Evolutionary conservation across 1,284 basidiomycete species (phyloP), one percentile per base, ranked within the genome.

Genomic region (Papiliotrema nemorosa): DNA sequence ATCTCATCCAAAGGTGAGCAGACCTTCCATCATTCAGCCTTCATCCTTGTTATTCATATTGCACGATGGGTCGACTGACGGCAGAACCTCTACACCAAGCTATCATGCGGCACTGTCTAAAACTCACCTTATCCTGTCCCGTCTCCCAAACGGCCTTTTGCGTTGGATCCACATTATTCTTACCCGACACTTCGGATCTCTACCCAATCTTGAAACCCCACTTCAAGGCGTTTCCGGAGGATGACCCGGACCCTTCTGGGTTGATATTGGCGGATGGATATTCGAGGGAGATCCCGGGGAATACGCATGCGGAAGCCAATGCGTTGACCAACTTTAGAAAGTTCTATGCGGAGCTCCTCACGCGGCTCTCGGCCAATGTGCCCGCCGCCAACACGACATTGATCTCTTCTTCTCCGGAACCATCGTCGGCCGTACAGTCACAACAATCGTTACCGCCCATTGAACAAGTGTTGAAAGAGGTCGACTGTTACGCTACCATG

Each of bases 271-370:
- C 88, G 5, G 85, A 85, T 6, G 93, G 93, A 24, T 94, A 86
- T 75, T 97, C 92, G 31, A 81, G 96, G 65, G 93, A 98, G 72
- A 80, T 97, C 0, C 81, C 84, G 1, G 94, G 93, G 45, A 98
- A 97, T 72, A 97, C 94, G 2, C 96, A 99, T 72, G 94, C 94
- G 13, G 94, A 99, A 76, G 90, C 93, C 21, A 96, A 94, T 68
- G 93, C 94, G 0, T 77, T 98, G 41, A 74, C 81, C 36, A 97
- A 97, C 68, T 82, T 86, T 13, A 72, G 74, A 31, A 47, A 61
- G 18, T 52, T 29, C 38, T 77, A 81, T 4, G 62, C 74, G 4
- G 71, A 82, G 26, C 46, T 68, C 13, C 34, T 50, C 45, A 41
- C 37, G 24, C 21, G 35, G 5, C 35, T 36, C 21, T 5, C 24